Evolutionary conservation across 148 eudicot genomes (phyloP), one percentile per base, ranked within the genome.

Genomic region (Cornus controversa): DNA sequence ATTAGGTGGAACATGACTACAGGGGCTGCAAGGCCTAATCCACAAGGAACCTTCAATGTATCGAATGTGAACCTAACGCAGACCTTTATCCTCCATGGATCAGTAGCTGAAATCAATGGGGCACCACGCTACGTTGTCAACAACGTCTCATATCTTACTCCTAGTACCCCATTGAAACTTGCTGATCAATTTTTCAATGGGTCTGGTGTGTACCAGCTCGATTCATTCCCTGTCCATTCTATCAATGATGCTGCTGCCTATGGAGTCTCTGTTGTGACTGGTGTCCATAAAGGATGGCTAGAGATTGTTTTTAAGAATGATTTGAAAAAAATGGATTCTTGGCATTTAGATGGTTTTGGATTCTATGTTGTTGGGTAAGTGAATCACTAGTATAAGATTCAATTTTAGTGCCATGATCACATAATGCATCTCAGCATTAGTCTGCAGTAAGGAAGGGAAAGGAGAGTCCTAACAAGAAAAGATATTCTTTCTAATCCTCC

Each of bases 11-110:
- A 87, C 79, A 11, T 87, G 83, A 84, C 87, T 1, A 26, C 87
- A 2, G 85, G 89, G 24, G 89, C 87, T 60, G 85, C 89, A 62
- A 82, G 89, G 74, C 89, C 89, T 20, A 84, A 87, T 42, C 87
- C 86, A 57, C 89, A 84, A 79, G 89, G 89, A 22, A 76, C 85
- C 4, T 87, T 84, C 68, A 84, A 84, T 31, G 78, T 82, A 10
- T 14, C 82, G 1, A 84, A 82, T 45, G 80, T 84, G 57, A 84
- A 81, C 20, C 13, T 82, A 62, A 18, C 81, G n/a, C 82, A 84
- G 67, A 84, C 87, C 37, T 81, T 87, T 27, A 23, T 80, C 27
- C 85, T 87, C n/a, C 78, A 80, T 1, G 83, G 84, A 62, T 73
- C 80, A 31, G 4, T 8, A n/a, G 74, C 75, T 36, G 34, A 74